phyloP scores from a whole-genome alignment of 352 stramenopile genomes.

The Blastocystis sp. region DNA sequence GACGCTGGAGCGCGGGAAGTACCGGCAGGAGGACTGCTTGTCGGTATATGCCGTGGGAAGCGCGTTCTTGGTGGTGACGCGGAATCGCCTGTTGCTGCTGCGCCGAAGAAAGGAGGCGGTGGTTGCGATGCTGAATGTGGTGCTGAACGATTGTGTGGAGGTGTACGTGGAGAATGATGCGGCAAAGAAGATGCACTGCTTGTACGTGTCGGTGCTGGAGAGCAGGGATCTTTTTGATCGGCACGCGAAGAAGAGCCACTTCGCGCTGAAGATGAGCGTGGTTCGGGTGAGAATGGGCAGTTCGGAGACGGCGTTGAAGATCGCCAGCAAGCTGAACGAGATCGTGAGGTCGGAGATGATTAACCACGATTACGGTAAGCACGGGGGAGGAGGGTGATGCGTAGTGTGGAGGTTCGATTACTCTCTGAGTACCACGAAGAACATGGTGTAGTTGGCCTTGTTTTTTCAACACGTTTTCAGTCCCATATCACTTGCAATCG shows the following conservation, averaged over 20 bases:
- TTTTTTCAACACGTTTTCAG: not conserved
- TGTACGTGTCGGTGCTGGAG: not conserved
- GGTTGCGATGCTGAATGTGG: not conserved
- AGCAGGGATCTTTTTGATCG: not conserved
- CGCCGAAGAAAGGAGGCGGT: not conserved
- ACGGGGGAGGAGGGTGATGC: not conserved
- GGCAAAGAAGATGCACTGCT: not conserved
- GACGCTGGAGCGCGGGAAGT: not conserved
- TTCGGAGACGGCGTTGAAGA: not conserved
- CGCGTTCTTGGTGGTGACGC: conserved; percentile 17
- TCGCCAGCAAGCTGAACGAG: conserved; percentile 8
- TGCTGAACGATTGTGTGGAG: not conserved
- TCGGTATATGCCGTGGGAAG: not conserved
- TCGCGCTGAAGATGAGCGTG: conserved; percentile 6
- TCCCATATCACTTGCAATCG: too few species aligned
- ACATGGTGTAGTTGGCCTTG: conserved; percentile 1
- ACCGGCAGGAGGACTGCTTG: conserved; percentile 3
- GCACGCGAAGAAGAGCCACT: not conserved
- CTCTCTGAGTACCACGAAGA: not conserved
- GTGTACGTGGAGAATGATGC: not conserved
- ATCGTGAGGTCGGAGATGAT: conserved; percentile 8
- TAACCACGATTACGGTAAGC: conserved; percentile 31
- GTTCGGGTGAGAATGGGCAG: not conserved
- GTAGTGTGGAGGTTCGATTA: conserved; percentile 17
- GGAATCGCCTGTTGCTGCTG: not conserved